Evolutionary conservation across 2,329 filamentous ascomycete genomes (phyloP).

Genomic region (Sporothrix curviconia): DNA sequence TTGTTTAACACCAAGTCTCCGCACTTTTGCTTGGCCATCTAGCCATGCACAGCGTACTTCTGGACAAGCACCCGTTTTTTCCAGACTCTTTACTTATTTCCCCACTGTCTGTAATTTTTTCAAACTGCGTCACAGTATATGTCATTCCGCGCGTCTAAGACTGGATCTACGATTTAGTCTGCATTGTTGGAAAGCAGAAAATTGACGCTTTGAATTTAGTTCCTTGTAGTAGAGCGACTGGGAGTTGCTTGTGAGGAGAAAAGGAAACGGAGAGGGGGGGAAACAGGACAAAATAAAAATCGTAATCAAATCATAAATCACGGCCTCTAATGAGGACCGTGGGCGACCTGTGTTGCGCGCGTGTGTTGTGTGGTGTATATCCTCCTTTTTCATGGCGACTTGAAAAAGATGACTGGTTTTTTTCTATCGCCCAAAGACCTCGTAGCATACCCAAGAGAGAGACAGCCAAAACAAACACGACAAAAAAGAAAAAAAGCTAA

Average conservation of each 20-base stretch:
- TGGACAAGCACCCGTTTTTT: neutral
- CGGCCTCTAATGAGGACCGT: neutral
- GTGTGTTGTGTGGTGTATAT: slow-evolving; percentile 1
- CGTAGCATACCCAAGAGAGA: neutral
- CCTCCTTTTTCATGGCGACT: slow-evolving; percentile 4
- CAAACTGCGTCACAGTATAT: too few species aligned
- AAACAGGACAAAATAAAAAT: neutral
- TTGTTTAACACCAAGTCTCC: neutral
- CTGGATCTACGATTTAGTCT: too few species aligned
- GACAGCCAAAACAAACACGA: neutral
- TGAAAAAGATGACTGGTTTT: neutral
- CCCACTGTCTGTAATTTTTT: too few species aligned
- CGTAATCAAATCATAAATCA: neutral
- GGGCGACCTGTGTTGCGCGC: neutral
- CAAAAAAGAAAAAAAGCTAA: neutral
- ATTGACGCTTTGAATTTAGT: too few species aligned
- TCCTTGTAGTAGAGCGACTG: too few species aligned
- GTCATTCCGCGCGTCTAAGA: too few species aligned
- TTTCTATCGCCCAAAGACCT: slow-evolving; percentile 3
- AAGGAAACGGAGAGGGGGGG: neutral
- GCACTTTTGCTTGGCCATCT: neutral
- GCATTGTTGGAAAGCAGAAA: too few species aligned
- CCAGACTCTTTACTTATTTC: too few species aligned
- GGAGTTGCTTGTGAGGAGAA: too few species aligned
- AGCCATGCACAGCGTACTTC: neutral